Percentiles rank a stretch among this genome's conserved stretches.
These are phyloP conservation scores for Cryptococcus amylolentus DNA, from an alignment of 1,284 basidiomycete species.

Conservation along the genomic window DNA sequence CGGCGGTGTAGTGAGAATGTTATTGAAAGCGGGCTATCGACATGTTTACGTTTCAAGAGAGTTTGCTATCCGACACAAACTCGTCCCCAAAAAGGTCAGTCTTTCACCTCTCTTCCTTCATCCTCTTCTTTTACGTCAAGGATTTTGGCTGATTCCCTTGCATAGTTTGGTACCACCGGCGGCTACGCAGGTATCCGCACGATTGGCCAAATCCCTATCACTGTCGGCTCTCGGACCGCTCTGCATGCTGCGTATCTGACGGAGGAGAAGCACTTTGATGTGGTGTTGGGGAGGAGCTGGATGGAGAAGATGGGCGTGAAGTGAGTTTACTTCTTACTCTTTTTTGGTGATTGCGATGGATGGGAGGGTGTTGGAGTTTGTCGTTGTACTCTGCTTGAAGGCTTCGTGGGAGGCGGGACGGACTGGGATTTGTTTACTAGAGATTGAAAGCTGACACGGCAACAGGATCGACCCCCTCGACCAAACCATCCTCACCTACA, in stretches of 20 bases:
- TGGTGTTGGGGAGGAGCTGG: conserved; percentile 89
- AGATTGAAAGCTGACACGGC: neutral
- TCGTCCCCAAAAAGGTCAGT: conserved; percentile 64
- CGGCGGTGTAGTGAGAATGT: conserved; percentile 68
- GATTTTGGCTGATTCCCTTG: conserved; percentile 5
- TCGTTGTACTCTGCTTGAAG: neutral
- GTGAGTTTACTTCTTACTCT: conserved; percentile 24
- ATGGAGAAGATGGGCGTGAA: conserved; percentile 84
- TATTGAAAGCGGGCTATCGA: conserved; percentile 87
- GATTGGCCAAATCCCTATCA: conserved; percentile 70
- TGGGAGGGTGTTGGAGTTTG: neutral
- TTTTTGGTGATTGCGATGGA: neutral
- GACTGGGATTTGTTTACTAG: neutral
- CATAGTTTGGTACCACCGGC: conserved; percentile 36
- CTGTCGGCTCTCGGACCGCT: conserved; percentile 54
- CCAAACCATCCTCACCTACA: conserved; percentile 78
- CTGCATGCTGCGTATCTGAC: conserved; percentile 61
- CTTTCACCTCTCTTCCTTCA: neutral
- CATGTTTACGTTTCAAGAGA: conserved; percentile 93
- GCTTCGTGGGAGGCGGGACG: neutral
- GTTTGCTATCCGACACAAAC: conserved; percentile 84
- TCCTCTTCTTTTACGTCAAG: neutral
- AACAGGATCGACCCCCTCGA: conserved; percentile 69
- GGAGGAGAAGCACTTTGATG: conserved; percentile 95
- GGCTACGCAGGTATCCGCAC: conserved; percentile 50